Percentiles rank a stretch among this genome's conserved stretches.
These are phyloP conservation scores for Wolfiporia cocos DNA, from an alignment of 1,284 basidiomycete species.

Conservation along the genomic window DNA sequence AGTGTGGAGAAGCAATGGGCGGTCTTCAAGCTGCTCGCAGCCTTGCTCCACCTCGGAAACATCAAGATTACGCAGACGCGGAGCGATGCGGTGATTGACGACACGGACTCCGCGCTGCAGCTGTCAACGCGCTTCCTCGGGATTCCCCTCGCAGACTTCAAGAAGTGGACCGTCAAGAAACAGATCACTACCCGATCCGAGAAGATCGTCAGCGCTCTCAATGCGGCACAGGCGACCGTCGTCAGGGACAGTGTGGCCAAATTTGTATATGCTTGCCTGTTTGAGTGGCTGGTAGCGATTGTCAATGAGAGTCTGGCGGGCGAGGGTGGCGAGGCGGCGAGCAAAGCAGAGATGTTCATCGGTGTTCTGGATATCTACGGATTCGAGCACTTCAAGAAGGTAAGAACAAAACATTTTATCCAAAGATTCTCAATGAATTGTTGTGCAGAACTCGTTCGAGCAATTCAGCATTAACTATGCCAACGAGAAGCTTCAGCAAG, in stretches of 20 bases:
- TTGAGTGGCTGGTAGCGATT: constrained; percentile 97
- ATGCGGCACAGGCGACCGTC: constrained; percentile 87
- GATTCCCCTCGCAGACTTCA: constrained; percentile 90
- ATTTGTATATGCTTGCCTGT: constrained; percentile 97
- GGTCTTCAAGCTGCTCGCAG: constrained; percentile 91
- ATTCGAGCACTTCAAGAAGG: constrained; percentile 96
- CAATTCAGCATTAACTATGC: constrained; percentile 99
- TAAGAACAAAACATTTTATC: constrained; percentile 18
- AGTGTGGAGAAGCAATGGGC: constrained; percentile 98
- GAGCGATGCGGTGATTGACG: constrained; percentile 81
- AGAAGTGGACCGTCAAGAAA: constrained; percentile 98
- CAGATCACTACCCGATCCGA: constrained; percentile 93
- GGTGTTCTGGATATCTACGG: constrained; percentile 98
- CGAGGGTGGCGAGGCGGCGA: constrained; percentile 81
- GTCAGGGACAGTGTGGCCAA: constrained; percentile 97
- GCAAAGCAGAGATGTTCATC: constrained; percentile 94
- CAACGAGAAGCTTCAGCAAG: constrained; percentile 96
- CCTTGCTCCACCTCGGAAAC: constrained; percentile 94
- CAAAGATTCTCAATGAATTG: constrained; percentile 3
- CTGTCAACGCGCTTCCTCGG: constrained; percentile 89
- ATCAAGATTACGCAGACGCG: constrained; percentile 83
- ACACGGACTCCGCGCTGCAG: constrained; percentile 78
- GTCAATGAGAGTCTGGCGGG: constrained; percentile 96
- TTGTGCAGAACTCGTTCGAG: constrained; percentile 91
- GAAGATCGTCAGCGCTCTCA: constrained; percentile 89